Conservation (phyloP, 2,329 filamentous ascomycete species). For the Cladobotryum protrusum region DNA sequence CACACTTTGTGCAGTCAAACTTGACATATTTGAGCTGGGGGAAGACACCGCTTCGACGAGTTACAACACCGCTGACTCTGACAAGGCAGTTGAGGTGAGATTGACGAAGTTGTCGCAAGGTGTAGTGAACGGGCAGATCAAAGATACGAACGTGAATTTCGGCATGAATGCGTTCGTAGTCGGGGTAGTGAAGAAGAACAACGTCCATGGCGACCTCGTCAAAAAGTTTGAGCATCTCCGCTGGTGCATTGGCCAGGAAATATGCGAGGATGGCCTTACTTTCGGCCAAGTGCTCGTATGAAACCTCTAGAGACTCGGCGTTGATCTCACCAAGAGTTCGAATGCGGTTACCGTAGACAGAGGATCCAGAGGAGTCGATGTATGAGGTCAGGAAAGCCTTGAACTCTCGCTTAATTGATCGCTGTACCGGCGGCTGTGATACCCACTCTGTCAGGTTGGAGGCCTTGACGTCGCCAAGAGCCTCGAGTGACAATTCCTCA, state of each 20-base stretch:
- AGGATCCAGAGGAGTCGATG: conserved; percentile 80
- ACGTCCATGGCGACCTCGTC: conserved; percentile 97
- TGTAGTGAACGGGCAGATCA: conserved; percentile 90
- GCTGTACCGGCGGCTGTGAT: conserved; percentile 78
- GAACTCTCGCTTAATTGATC: conserved; percentile 93
- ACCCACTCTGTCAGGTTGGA: conserved; percentile 94
- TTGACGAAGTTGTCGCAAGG: conserved; percentile 88
- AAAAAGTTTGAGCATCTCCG: conserved; percentile 93
- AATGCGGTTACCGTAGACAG: conserved; percentile 92
- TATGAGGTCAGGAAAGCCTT: conserved; percentile 96
- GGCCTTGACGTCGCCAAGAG: conserved; percentile 87
- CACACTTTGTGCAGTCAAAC: conserved; percentile 93
- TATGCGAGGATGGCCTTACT: conserved; percentile 92
- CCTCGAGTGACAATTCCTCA: conserved; percentile 88
- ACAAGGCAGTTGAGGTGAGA: conserved; percentile 94
- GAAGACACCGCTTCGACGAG: conserved; percentile 88
- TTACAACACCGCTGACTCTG: conserved; percentile 91
- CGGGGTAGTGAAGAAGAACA: conserved; percentile 89
- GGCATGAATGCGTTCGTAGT: conserved; percentile 95
- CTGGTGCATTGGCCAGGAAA: conserved; percentile 90
- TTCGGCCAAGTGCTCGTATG: conserved; percentile 83
- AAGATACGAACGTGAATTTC: conserved; percentile 98
- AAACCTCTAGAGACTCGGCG: conserved; percentile 91
- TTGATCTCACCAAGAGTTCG: conserved; percentile 95
- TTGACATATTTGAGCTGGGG: conserved; percentile 98